Evolutionary conservation across 805 yeast species (phyloP), one percentile per base, ranked within the genome.

Genomic region (Hanseniaspora singularis): DNA sequence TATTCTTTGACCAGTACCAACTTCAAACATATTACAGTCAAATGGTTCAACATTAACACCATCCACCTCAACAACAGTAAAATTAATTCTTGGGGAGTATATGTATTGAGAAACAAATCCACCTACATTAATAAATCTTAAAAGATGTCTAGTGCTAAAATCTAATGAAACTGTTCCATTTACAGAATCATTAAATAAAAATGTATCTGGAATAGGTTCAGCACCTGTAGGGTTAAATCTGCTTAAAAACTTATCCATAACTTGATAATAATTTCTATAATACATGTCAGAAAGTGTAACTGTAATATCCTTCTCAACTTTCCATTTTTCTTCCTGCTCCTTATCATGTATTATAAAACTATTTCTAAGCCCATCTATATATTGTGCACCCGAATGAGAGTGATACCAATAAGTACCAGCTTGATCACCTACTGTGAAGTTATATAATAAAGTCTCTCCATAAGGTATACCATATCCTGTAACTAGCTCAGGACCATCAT

Each of bases 371-470:
- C 94, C 94, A 61, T 82, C 94, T 47, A 81, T 75, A 55, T 82
- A 82, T 57, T 82, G 92, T 12, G 81, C 66, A 0, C 85, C 87
- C 32, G 78, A 69, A 55, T 82, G 94, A 4, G 86, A 77, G 59
- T 82, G 94, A 61, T 81, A 82, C 94, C 94, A 82, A 63, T 69
- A 82, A n/a, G 85, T 72, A 42, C 94, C 94, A 3, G 66, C 75
- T 59, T 82, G 88, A 51, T 74, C 70, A 7, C 62, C 69, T 9
- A 80, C 79, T 2, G 81, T 76, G 56, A 82, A 81, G 62, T 81
- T 81, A 63, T 82, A 82, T 38, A 77, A 59, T 57, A 70, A 72
- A 2, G 85, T 73, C 53, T 74, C 74, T 24, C 81, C 82, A 8
- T 81, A 78, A 34, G 76, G 71, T 51, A 82, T 78, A 28, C 89